These are phyloP conservation scores for Euphorbia peplus DNA, from an alignment of 345 rosid genomes.

Conservation along the genomic window DNA sequence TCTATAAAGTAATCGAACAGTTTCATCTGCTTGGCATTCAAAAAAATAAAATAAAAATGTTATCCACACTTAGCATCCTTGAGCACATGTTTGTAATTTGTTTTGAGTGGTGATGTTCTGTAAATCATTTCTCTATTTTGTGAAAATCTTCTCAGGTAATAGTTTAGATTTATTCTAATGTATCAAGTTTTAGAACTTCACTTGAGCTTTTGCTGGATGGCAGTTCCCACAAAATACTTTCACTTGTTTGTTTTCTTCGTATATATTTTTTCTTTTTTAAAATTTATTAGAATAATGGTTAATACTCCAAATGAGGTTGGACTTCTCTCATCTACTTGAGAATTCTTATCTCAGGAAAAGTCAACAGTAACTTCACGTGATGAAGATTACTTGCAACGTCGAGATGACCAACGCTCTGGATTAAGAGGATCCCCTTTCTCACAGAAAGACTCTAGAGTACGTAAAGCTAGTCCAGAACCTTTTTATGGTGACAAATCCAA, in stretches of 20 bases:
- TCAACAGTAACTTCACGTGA: constrained; percentile 42
- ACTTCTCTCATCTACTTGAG: constrained; percentile 35
- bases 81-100: neutral
- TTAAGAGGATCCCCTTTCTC: constrained; percentile 42
- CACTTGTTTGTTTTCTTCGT: neutral
- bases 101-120: neutral
- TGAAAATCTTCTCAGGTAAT: neutral
- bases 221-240: neutral
- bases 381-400: constrained; percentile 50
- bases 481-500: constrained; percentile 51
- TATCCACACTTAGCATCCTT: neutral
- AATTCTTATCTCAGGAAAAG: constrained; percentile 77
- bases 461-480: constrained; percentile 58
- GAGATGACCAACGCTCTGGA: constrained; percentile 39
- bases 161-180: neutral
- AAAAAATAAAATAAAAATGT: neutral
- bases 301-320: constrained; percentile 21
- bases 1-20: neutral
- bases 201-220: constrained; percentile 5
- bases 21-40: neutral
- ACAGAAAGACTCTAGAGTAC: constrained; percentile 62
- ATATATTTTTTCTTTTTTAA: neutral
- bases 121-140: neutral
- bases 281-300: constrained; percentile 3
- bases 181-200: neutral